Conservation (phyloP, 148 eudicot genomes). For the Diospyros kaki region DNA sequence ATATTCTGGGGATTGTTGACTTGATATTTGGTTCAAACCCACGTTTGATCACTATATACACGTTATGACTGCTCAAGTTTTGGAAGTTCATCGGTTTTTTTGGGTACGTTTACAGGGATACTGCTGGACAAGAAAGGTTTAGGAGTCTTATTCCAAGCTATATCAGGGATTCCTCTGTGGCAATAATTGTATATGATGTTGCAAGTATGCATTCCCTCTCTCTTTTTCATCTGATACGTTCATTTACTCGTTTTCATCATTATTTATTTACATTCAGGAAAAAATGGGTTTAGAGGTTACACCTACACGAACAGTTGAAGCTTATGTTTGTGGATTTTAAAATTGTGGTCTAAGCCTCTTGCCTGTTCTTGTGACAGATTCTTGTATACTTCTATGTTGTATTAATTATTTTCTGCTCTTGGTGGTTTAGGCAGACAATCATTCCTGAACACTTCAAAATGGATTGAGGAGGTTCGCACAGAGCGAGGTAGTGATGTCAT, state of each 20-base stretch:
- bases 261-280: not conserved
- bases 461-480: slow-evolving; percentile 54
- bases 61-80: not conserved
- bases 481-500: slow-evolving; percentile 54
- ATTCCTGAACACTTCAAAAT: slow-evolving; percentile 43
- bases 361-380: not conserved
- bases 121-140: slow-evolving; percentile 57
- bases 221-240: not conserved
- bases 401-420: not conserved
- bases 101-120: slow-evolving; percentile 36
- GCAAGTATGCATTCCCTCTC: slow-evolving; percentile 32
- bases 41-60: not conserved
- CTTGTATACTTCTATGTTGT: not conserved
- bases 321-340: not conserved
- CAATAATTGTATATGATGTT: slow-evolving; percentile 49
- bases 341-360: not conserved
- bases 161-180: slow-evolving; percentile 52
- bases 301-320: not conserved
- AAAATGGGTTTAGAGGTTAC: not conserved
- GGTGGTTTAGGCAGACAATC: slow-evolving; percentile 35
- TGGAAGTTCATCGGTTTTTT: not conserved
- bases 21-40: not conserved
- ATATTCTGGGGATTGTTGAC: not conserved
- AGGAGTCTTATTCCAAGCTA: slow-evolving; percentile 58
- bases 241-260: not conserved